phyloP scores from a whole-genome alignment of 805 yeast genomes.

The Kurtzmaniella cleridarum region DNA sequence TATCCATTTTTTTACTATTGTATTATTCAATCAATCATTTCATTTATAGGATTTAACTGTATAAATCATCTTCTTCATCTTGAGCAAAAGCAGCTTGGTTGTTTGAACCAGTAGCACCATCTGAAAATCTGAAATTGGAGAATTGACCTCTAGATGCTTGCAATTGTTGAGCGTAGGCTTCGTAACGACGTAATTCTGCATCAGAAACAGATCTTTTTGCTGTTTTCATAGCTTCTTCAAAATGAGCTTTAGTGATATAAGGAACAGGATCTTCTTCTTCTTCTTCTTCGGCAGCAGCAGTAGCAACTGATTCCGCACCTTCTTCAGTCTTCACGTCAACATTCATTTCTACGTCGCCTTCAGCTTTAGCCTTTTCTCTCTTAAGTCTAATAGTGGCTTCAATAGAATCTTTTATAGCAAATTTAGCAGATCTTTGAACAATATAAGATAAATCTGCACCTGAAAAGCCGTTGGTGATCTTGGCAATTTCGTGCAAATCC shows the following conservation, averaged over 20 bases:
- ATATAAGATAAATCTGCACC: slow-evolving; percentile 98
- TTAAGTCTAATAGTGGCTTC: slow-evolving; percentile 55
- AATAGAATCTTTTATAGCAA: slow-evolving; percentile 95
- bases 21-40: too few species aligned
- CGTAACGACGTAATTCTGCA: slow-evolving; percentile 96
- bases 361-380: slow-evolving; percentile 29
- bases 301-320: slow-evolving; percentile 16
- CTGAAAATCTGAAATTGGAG: slow-evolving; percentile 82
- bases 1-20: background rate
- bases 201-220: slow-evolving; percentile 97
- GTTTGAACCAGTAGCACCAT: slow-evolving; percentile 24
- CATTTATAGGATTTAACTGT: slow-evolving; percentile 1
- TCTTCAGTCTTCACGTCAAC: slow-evolving; percentile 12
- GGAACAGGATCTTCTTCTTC: slow-evolving; percentile 94
- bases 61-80: slow-evolving; percentile 17
- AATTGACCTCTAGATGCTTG: slow-evolving; percentile 95
- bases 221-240: slow-evolving; percentile 99
- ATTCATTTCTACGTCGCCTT: slow-evolving; percentile 47
- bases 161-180: slow-evolving; percentile 95
- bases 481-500: slow-evolving; percentile 82
- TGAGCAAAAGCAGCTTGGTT: slow-evolving; percentile 24
- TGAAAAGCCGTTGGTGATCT: slow-evolving; percentile 93
- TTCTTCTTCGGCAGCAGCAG: slow-evolving; percentile 42
- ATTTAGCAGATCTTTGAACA: slow-evolving; percentile 98
- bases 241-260: slow-evolving; percentile 85